Evolutionary conservation across 257 asterid species (phyloP), one percentile per base, ranked within the genome.

Genomic region (Rubia yunnanensis): DNA sequence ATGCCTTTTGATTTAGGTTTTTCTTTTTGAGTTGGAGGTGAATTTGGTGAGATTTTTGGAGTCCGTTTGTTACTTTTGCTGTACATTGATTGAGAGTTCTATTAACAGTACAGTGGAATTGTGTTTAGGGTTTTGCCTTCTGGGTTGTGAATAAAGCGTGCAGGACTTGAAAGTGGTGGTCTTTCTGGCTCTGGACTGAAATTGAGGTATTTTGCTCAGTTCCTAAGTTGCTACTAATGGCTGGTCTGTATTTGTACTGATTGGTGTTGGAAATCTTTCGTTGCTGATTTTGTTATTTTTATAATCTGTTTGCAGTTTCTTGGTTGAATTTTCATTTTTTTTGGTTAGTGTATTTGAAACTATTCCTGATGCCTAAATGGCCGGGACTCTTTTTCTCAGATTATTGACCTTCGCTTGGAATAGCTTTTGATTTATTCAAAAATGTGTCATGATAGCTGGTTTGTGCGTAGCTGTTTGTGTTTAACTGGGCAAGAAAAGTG

Each of bases 51-150:
- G n/a, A n/a, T n/a, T n/a, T n/a, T n/a, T n/a, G n/a, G n/a, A n/a
- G n/a, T n/a, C n/a, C n/a, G 44, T 36, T 36, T 36, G 11, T 36
- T 36, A 36, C 7, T 36, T 36, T 36, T 15, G 44, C 10, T 38
- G 44, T 9, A 38, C 15, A 38, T 9, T 38, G 52, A 38, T 9
- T 38, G 52, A 36, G 14, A 35, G 32, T 34, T 60, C 7, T 35
- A 32, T 5, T 23, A 32, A 35, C 24, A 28, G 39, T 24, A 39
- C 8, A 5, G 52, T 24, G n/a, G 5, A 2, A 8, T 2, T 52
- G 17, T 26, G 35, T 70, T 70, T 70, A 62, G 69, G 64, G 64
- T 27, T 24, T 55, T 3, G 13, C 5, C 50, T 48, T 18, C 59
- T 30, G 30, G 69, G 57, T 17, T 8, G 22, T n/a, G 31, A n/a